Base-by-base conservation (phyloP, 2,329 filamentous ascomycete genomes). In the Curvularia sp. region DNA sequence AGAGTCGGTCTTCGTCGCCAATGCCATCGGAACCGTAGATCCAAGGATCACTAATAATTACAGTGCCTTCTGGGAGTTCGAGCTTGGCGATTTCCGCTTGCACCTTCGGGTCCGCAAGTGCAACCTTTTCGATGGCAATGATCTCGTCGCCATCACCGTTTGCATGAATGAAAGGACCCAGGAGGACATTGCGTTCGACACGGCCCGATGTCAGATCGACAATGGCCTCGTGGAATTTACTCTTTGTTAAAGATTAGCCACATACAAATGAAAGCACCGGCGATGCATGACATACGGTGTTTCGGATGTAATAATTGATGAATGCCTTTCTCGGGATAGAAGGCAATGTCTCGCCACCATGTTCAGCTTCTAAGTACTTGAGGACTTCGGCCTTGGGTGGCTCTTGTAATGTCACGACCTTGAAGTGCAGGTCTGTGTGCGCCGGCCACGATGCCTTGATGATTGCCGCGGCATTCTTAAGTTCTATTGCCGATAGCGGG, bases 401-500 rank as follows among this genome's bases (percentile, higher is more conserved):
- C 68, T 90, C 87, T 50, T 88, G 82, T 3, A 90, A 79, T 21
- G 86, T 90, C 49, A 92, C 83, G 65, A 84, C 84, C 77, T 91
- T 91, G 81, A 86, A 87, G 50, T 87, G 84, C 42, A 88, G 71
- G 28, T 84, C 79, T 2, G 82, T 83, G 23, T 80, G 79, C 12
- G 78, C 75, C 0, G 86, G 86, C 84, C 86, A 89, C 54, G 81
- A 77, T 46, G 74, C 72, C 56, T 77, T 81, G 60, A 89, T 78
- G 30, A 87, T 74, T 1, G 73, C 65, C 6, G 83, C 79, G 27
- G 81, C 81, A 43, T 80, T 75, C 13, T 77, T 77, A 61, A 89
- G 87, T 72, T 89, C 87, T 21, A 76, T 69, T n/a, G 80, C 80
- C 27, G 80, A 83, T 41, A 89, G 78, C 32, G 87, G 86, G 5